phyloP scores from a whole-genome alignment of 805 yeast species.

The Hanseniaspora osmophila region DNA sequence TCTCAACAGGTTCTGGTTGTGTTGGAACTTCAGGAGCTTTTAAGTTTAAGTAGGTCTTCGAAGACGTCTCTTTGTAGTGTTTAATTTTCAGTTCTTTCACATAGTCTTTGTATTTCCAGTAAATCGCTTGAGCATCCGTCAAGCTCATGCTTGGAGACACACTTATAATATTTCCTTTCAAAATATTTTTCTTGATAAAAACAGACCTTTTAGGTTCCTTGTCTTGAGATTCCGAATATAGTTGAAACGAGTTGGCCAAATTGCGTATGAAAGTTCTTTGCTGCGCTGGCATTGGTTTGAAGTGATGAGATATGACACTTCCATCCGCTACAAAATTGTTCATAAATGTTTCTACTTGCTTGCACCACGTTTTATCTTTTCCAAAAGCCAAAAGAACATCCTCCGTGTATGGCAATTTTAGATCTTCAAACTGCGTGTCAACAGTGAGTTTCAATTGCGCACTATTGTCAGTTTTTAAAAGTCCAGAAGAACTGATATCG shows the following conservation, averaged over 20 bases:
- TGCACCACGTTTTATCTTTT: slow-evolving; percentile 57
- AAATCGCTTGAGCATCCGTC: slow-evolving; percentile 26
- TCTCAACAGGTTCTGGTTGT: slow-evolving; percentile 13
- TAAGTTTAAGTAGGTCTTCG: slow-evolving; percentile 14
- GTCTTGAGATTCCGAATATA: slow-evolving; percentile 66
- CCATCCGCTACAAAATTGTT: slow-evolving; percentile 32
- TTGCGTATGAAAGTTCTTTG: slow-evolving; percentile 64
- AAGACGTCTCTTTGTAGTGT: slow-evolving; percentile 17
- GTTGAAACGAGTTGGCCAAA: slow-evolving; percentile 41
- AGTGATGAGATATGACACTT: slow-evolving; percentile 33
- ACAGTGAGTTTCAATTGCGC: slow-evolving; percentile 9
- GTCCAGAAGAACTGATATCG: slow-evolving; percentile 7
- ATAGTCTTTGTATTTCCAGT: slow-evolving; percentile 27
- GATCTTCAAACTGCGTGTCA: slow-evolving; percentile 17
- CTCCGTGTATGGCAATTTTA: slow-evolving; percentile 30
- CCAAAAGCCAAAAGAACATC: slow-evolving; percentile 32
- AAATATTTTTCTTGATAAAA: slow-evolving; percentile 30
- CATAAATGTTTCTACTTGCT: slow-evolving; percentile 41
- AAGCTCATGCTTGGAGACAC: slow-evolving; percentile 14
- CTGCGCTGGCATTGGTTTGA: slow-evolving; percentile 57
- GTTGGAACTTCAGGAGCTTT: slow-evolving; percentile 11
- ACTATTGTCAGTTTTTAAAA: background rate
- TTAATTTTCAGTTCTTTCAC: slow-evolving; percentile 21
- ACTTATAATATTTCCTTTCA: slow-evolving; percentile 26
- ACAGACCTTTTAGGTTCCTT: slow-evolving; percentile 69